Conservation (phyloP, 352 stramenopile species). For the Phytophthora litchii region DNA sequence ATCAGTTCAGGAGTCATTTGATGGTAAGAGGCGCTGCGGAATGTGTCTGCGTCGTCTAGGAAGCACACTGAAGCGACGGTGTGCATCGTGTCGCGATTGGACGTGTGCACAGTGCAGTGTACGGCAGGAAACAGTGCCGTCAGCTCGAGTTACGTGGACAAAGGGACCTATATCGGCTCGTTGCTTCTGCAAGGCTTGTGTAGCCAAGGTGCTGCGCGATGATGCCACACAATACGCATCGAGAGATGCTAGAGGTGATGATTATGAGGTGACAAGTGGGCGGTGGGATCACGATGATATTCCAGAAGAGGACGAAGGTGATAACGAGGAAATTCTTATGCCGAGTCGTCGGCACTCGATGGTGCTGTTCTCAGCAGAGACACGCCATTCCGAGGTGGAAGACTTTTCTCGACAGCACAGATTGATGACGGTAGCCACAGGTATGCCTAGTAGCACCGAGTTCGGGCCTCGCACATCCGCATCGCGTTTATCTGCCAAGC, state of each 20-base stretch:
- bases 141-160: slow-evolving; percentile 8
- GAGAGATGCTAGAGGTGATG: slow-evolving; percentile 39
- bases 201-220: slow-evolving; percentile 54
- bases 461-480: slow-evolving; percentile 10
- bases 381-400: slow-evolving; percentile 26
- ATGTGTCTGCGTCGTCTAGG: slow-evolving; percentile 50
- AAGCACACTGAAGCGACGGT: slow-evolving; percentile 43
- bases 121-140: slow-evolving; percentile 49
- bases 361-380: slow-evolving; percentile 26
- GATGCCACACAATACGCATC: slow-evolving; percentile 56
- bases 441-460: slow-evolving; percentile 7
- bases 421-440: slow-evolving; percentile 24
- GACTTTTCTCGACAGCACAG: slow-evolving; percentile 26
- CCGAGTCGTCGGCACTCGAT: slow-evolving; percentile 32
- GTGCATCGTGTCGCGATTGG: slow-evolving; percentile 52
- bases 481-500: slow-evolving; percentile 28
- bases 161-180: slow-evolving; percentile 28
- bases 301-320: slow-evolving; percentile 24
- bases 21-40: slow-evolving; percentile 50
- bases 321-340: slow-evolving; percentile 26
- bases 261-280: slow-evolving; percentile 22
- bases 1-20: slow-evolving; percentile 40
- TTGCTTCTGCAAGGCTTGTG: slow-evolving; percentile 69
- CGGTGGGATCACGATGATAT: slow-evolving; percentile 56
- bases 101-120: slow-evolving; percentile 51